These are phyloP conservation scores for Rhodosporidiobolus sp. DNA, from an alignment of 768 basidiomycete genomes.

Conservation along the genomic window DNA sequence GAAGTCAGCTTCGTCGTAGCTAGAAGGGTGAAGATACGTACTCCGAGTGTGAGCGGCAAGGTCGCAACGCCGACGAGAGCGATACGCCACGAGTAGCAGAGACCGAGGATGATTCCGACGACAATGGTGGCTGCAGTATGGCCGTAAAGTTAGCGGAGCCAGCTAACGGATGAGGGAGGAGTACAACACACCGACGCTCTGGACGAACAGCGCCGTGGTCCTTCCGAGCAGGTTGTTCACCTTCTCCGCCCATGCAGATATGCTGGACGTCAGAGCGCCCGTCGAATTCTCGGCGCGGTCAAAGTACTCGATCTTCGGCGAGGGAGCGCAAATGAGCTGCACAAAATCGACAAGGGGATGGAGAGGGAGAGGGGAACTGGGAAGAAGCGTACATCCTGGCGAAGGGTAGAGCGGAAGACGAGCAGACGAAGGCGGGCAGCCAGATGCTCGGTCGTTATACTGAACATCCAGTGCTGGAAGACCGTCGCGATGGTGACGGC, in stretches of 20 bases:
- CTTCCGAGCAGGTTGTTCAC: constrained; percentile 55
- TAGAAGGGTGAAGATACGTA: too few relatives aligned
- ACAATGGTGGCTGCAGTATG: constrained; percentile 24
- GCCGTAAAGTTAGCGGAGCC: neutral
- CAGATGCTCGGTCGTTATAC: constrained; percentile 64
- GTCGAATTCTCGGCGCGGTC: constrained; percentile 54
- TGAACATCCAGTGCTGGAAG: constrained; percentile 69
- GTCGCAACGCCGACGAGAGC: constrained; percentile 52
- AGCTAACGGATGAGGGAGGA: neutral
- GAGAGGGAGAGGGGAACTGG: too few relatives aligned
- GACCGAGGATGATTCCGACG: constrained; percentile 66
- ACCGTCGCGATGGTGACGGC: constrained; percentile 61
- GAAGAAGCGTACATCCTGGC: constrained; percentile 60
- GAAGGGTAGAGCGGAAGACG: constrained; percentile 73
- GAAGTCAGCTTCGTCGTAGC: too few relatives aligned
- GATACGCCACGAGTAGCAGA: constrained; percentile 70
- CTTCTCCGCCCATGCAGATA: constrained; percentile 86
- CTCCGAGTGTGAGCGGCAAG: too few relatives aligned
- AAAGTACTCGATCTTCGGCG: constrained; percentile 40
- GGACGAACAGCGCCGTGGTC: constrained; percentile 67
- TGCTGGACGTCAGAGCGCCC: constrained; percentile 70
- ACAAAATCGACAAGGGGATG: too few relatives aligned
- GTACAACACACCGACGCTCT: constrained; percentile 47
- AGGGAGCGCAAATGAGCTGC: too few relatives aligned
- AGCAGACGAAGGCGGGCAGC: constrained; percentile 67